These are phyloP conservation scores for Malbranchea cinnamomea DNA, from an alignment of 2,329 filamentous ascomycete genomes.

Conservation along the genomic window DNA sequence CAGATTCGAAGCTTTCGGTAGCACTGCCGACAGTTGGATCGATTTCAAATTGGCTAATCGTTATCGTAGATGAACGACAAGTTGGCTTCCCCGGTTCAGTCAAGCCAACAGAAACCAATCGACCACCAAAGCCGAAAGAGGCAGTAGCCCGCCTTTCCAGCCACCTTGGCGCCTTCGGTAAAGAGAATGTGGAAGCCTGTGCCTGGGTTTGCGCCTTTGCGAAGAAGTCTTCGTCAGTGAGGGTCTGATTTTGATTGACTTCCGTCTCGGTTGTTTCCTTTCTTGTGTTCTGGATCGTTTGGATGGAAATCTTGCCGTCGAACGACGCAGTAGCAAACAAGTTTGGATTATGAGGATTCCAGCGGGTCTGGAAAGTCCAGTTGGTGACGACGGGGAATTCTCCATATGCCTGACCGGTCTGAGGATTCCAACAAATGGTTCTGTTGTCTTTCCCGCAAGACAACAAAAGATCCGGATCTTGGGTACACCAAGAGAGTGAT, in stretches of 20 bases:
- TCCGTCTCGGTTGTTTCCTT: conserved; percentile 51
- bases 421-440: conserved; percentile 90
- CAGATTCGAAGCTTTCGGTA: conserved; percentile 74
- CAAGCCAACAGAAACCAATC: conserved; percentile 60
- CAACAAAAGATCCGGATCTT: conserved; percentile 76
- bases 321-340: conserved; percentile 92
- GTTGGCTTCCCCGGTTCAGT: conserved; percentile 47
- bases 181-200: conserved; percentile 75
- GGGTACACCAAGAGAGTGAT: conserved; percentile 86
- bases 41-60: conserved; percentile 75
- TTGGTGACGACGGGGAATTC: conserved; percentile 98
- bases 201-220: conserved; percentile 83
- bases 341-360: conserved; percentile 85
- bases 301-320: conserved; percentile 87
- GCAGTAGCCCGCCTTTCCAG: conserved; percentile 70
- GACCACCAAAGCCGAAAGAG: conserved; percentile 91
- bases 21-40: conserved; percentile 73
- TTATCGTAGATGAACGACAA: conserved; percentile 54
- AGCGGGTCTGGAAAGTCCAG: conserved; percentile 93
- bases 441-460: conserved; percentile 95
- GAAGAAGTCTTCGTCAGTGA: conserved; percentile 94
- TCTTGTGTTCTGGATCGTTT: conserved; percentile 90
- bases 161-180: conserved; percentile 80
- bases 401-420: conserved; percentile 72
- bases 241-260: conserved; percentile 47